Evolutionary conservation across 129 eudicot species (phyloP).

Genomic region (Rutidosis leptorrhynchoides): DNA sequence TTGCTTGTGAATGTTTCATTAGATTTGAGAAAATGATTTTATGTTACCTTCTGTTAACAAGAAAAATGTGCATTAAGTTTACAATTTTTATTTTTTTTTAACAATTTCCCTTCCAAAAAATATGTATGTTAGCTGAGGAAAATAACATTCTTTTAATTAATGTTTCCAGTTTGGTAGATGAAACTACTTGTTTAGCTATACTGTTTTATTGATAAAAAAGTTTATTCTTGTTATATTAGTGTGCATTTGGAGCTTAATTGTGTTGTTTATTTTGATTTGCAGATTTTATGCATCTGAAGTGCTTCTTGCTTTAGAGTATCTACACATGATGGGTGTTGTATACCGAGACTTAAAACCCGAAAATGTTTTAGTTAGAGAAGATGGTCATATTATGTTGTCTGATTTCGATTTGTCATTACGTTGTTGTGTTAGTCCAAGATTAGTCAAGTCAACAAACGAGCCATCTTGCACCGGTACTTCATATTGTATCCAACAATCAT

Average conservation of each 20-base stretch:
- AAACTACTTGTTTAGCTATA: background rate
- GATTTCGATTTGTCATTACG: slow-evolving; percentile 83
- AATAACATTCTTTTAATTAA: too few species aligned
- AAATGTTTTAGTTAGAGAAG: slow-evolving; percentile 84
- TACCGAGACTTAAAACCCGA: slow-evolving; percentile 92
- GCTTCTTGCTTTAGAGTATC: slow-evolving; percentile 85
- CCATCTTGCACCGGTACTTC: slow-evolving; percentile 58
- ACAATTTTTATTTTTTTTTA: too few species aligned
- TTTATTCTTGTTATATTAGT: slow-evolving; percentile 2
- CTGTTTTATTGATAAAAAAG: background rate
- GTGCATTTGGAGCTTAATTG: slow-evolving; percentile 16
- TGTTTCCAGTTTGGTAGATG: background rate
- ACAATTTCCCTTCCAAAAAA: background rate
- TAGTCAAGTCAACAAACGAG: slow-evolving; percentile 49
- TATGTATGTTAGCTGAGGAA: background rate
- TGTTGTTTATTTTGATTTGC: slow-evolving; percentile 8
- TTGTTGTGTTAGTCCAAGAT: slow-evolving; percentile 72
- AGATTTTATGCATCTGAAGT: slow-evolving; percentile 96
- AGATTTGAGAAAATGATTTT: background rate
- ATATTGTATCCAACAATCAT: slow-evolving; percentile 76
- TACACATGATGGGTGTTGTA: slow-evolving; percentile 99
- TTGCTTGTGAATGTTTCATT: background rate
- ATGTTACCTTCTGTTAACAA: background rate
- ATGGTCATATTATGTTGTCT: slow-evolving; percentile 91
- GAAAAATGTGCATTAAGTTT: background rate